Conservation (phyloP, 345 rosid genomes). For the Populus davidiana region DNA sequence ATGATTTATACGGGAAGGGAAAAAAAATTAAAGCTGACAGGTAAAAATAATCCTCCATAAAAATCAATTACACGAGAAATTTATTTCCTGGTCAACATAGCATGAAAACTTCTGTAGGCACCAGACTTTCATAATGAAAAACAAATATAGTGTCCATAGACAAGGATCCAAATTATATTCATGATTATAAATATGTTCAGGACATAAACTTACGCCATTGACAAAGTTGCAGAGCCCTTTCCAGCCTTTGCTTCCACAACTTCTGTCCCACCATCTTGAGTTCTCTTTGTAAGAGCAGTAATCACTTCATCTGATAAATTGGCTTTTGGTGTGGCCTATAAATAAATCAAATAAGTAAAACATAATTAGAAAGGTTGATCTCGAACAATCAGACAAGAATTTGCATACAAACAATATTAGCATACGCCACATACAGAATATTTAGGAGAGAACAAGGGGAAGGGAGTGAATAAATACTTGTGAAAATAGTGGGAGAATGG, state of each 20-base stretch:
- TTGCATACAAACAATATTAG: background rate
- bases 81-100: too few species aligned
- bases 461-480: slow-evolving; percentile 40
- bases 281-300: slow-evolving; percentile 70
- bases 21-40: background rate
- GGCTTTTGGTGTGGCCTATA: slow-evolving; percentile 75
- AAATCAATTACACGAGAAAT: background rate
- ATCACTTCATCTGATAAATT: slow-evolving; percentile 59
- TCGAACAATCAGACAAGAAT: background rate
- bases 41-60: background rate
- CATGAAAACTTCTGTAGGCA: background rate
- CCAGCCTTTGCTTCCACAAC: slow-evolving; percentile 94
- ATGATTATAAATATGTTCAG: background rate
- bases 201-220: slow-evolving; percentile 74
- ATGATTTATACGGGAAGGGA: background rate
- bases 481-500: slow-evolving; percentile 77
- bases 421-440: background rate
- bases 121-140: background rate
- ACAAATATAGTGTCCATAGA: background rate
- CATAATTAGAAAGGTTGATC: background rate
- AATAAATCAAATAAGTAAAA: background rate
- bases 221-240: slow-evolving; percentile 84
- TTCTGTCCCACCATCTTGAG: slow-evolving; percentile 91
- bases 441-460: background rate
- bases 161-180: background rate